A percentile compares a stretch with the other conserved stretches of the same genome.
Conservation (phyloP, 2,329 filamentous ascomycete genomes). For the Aureobasidium sp. region DNA sequence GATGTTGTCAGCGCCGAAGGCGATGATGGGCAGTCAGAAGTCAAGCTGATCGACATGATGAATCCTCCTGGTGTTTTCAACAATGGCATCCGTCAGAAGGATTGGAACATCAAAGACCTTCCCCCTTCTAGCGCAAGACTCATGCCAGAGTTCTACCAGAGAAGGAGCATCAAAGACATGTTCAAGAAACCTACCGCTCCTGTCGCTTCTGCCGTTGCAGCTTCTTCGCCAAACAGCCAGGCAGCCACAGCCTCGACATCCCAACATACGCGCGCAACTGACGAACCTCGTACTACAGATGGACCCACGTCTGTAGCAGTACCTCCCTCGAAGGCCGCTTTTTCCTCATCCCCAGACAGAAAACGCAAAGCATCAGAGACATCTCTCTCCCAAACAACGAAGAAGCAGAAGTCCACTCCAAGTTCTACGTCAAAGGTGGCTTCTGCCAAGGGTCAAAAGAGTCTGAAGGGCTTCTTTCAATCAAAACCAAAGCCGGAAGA, state of each 20-base stretch:
- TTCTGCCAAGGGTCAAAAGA: conserved; percentile 42
- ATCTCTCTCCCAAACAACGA: conserved; percentile 29
- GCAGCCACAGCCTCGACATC: background rate
- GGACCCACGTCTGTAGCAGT: background rate
- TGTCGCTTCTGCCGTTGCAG: background rate
- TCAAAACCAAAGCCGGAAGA: conserved; percentile 35
- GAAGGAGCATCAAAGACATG: conserved; percentile 87
- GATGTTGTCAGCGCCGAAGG: conserved; percentile 47
- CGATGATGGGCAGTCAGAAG: conserved; percentile 30
- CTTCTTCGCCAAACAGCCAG: background rate
- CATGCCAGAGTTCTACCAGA: conserved; percentile 78
- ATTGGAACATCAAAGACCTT: conserved; percentile 58
- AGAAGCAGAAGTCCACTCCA: conserved; percentile 40
- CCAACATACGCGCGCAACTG: background rate
- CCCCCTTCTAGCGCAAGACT: conserved; percentile 71
- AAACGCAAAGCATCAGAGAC: conserved; percentile 30
- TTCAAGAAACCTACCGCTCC: conserved; percentile 48
- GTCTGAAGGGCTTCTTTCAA: conserved; percentile 72
- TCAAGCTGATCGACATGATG: conserved; percentile 61
- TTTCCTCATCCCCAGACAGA: background rate
- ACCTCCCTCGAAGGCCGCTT: background rate
- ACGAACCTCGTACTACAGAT: background rate
- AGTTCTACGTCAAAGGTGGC: conserved; percentile 20
- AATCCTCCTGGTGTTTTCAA: conserved; percentile 67
- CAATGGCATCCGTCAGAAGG: conserved; percentile 53